Conservation (phyloP, 1,284 basidiomycete genomes). For the Sporisorium sorghi region DNA sequence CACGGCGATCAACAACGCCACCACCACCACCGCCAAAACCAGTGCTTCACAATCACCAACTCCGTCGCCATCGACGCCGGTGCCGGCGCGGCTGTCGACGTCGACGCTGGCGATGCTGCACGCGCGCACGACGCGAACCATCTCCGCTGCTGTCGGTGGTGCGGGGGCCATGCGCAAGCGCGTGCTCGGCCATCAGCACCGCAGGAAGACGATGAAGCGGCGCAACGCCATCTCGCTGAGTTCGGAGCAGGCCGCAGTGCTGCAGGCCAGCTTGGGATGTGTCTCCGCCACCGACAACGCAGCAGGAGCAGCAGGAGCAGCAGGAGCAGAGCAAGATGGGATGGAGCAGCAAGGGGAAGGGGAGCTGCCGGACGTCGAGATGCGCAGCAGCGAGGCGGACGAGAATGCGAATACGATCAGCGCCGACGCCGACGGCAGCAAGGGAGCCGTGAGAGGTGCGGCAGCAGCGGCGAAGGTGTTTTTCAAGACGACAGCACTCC, state of each 20-base stretch:
- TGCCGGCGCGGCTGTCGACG: too few species aligned
- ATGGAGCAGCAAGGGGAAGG: not conserved
- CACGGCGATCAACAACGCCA: not conserved
- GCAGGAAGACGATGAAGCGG: not conserved
- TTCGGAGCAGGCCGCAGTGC: not conserved
- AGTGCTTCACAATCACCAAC: too few species aligned
- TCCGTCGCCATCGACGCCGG: too few species aligned
- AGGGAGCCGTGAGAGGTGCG: too few species aligned
- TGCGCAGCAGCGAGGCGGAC: too few species aligned
- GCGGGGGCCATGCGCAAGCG: not conserved
- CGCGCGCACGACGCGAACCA: not conserved
- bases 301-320: not conserved
- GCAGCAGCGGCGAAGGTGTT: too few species aligned
- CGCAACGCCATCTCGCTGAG: constrained; percentile 15
- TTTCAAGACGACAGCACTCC: constrained; percentile 4
- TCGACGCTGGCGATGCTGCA: not conserved
- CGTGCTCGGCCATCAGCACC: not conserved
- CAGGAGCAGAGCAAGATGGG: not conserved
- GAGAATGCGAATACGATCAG: too few species aligned
- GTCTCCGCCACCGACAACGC: not conserved
- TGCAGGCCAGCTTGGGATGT: not conserved
- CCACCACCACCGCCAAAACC: too few species aligned
- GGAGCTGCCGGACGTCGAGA: not conserved
- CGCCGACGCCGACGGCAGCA: too few species aligned
- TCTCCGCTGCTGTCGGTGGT: too few species aligned